A percentile compares a stretch with the other conserved stretches of the same genome.
Evolutionary conservation across 2,329 filamentous ascomycete genomes (phyloP).

Genomic region (Emergomyces orientalis): DNA sequence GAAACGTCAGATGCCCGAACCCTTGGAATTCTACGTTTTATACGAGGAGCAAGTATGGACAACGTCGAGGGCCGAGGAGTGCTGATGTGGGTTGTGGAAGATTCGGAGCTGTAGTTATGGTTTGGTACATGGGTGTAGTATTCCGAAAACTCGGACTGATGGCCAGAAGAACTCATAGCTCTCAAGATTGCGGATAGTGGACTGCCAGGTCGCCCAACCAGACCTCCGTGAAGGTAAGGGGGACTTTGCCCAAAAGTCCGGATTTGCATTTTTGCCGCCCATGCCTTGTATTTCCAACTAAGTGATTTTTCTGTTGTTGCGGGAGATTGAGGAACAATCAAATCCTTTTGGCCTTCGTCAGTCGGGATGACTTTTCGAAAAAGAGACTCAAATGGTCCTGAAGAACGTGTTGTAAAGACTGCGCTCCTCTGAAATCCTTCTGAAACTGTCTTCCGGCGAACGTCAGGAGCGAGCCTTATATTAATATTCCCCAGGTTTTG

Average conservation of each 20-base stretch:
- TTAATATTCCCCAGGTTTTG: not conserved
- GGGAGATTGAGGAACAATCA: not conserved
- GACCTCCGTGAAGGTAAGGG: constrained; percentile 13
- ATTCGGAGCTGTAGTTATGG: not conserved
- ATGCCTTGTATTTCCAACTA: constrained; percentile 26
- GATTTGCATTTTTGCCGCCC: constrained; percentile 32
- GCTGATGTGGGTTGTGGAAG: not conserved
- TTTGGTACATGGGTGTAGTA: not conserved
- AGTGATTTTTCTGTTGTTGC: not conserved
- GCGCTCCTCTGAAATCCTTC: not conserved
- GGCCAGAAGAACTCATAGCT: constrained; percentile 15
- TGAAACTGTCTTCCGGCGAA: not conserved
- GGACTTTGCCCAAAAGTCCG: constrained; percentile 17
- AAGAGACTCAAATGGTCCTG: not conserved
- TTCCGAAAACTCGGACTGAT: constrained; percentile 4
- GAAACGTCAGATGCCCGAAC: not conserved
- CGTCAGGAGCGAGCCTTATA: not conserved
- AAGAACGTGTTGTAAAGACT: not conserved
- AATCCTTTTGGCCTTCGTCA: not conserved
- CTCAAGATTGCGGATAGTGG: constrained; percentile 24
- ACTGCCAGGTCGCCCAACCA: constrained; percentile 30
- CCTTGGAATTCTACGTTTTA: not conserved
- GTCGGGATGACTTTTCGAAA: not conserved
- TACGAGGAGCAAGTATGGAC: not conserved
- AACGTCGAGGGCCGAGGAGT: not conserved